These are phyloP conservation scores for Cyphellophora attinorum DNA, from an alignment of 2,329 filamentous ascomycete species.

Conservation along the genomic window DNA sequence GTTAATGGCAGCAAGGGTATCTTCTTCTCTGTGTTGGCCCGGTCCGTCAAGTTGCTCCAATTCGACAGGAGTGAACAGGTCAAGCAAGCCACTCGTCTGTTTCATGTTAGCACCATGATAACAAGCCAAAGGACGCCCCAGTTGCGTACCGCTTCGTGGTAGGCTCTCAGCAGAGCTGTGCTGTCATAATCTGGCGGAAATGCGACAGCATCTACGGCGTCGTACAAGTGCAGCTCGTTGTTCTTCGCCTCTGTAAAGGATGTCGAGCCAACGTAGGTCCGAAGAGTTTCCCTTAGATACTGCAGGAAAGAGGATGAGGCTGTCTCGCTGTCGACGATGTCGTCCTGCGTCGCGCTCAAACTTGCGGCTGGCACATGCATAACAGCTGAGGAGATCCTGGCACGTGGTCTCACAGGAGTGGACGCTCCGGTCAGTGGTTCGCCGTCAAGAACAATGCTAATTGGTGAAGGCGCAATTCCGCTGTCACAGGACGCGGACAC, in stretches of 20 bases:
- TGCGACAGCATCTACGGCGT: too few species aligned
- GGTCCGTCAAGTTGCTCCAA: conserved; percentile 6
- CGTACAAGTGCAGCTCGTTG: background rate
- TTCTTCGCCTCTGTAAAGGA: background rate
- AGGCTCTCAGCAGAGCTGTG: background rate
- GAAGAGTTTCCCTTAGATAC: background rate
- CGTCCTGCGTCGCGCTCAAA: too few species aligned
- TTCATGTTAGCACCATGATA: background rate
- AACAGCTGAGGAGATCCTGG: too few species aligned
- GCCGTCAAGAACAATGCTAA: too few species aligned
- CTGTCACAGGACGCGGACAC: too few species aligned
- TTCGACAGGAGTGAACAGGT: conserved; percentile 25
- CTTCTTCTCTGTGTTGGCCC: background rate
- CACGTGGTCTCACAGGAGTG: too few species aligned
- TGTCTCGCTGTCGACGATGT: background rate
- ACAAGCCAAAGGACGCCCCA: background rate
- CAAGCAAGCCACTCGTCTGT: conserved; percentile 33
- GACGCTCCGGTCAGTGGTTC: too few species aligned
- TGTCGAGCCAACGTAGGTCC: background rate
- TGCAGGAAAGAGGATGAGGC: background rate
- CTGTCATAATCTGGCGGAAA: too few species aligned
- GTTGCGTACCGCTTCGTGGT: background rate
- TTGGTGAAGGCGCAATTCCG: too few species aligned
- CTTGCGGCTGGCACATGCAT: too few species aligned
- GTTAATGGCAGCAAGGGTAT: background rate